phyloP scores from a whole-genome alignment of 257 asterid genomes.

The Leonotis leonurus region DNA sequence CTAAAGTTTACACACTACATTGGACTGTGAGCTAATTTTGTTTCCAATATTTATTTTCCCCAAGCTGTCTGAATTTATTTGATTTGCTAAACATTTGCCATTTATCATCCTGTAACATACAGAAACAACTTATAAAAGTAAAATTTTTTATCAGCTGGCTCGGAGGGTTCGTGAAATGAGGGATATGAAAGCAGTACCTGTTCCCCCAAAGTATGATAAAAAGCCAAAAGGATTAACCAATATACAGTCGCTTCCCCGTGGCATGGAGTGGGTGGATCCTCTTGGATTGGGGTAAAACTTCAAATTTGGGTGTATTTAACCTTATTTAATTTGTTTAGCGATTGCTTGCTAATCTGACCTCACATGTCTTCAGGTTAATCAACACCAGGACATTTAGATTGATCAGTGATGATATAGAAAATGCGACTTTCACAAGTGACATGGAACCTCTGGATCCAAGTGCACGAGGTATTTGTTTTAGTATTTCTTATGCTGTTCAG shows the following conservation, averaged over 20 bases:
- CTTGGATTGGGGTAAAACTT: constrained; percentile 84
- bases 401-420: constrained; percentile 70
- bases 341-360: constrained; percentile 19
- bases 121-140: constrained; percentile 10
- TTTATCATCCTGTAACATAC: neutral
- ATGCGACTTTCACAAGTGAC: constrained; percentile 42
- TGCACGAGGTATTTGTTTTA: constrained; percentile 57
- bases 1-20: no score
- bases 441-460: constrained; percentile 73
- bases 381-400: constrained; percentile 81
- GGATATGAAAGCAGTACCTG: constrained; percentile 72
- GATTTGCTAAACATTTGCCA: constrained; percentile 1
- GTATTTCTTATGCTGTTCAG: constrained; percentile 12
- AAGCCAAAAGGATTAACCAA: constrained; percentile 67
- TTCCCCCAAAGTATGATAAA: constrained; percentile 46
- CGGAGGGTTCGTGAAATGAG: constrained; percentile 96
- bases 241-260: constrained; percentile 89
- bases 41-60: no score
- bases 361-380: constrained; percentile 57
- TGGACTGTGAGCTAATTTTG: no score
- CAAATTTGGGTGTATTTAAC: constrained; percentile 6
- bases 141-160: constrained; percentile 54
- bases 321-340: constrained; percentile 1
- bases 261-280: constrained; percentile 99
- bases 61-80: constrained; percentile 2